A percentile compares a stretch with the other conserved stretches of the same genome.
Conservation (phyloP, 306 rosid species). For the Argentina anserina region DNA sequence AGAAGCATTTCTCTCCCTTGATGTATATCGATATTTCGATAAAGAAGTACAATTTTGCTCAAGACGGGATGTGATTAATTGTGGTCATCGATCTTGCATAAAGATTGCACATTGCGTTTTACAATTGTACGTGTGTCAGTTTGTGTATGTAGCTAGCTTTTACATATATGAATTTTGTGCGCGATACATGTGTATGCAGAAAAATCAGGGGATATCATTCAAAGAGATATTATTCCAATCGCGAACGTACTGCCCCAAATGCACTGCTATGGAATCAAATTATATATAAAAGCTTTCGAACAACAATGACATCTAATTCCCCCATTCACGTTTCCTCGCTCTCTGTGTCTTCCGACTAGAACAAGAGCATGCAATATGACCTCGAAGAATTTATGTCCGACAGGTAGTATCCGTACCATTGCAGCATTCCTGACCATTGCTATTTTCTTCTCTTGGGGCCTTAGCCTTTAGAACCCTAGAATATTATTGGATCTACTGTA, state of each 20-base stretch:
- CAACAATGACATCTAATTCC: conserved; percentile 9
- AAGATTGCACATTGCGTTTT: not conserved
- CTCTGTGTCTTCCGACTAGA: not conserved
- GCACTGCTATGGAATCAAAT: conserved; percentile 16
- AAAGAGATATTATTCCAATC: not conserved
- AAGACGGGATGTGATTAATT: too few species aligned
- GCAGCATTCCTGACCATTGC: not conserved
- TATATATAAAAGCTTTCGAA: not conserved
- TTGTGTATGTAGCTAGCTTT: not conserved
- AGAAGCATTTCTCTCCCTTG: too few species aligned
- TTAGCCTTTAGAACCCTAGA: not conserved
- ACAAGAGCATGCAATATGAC: not conserved
- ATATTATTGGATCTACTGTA: not conserved
- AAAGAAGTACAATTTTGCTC: too few species aligned
- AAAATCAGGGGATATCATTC: not conserved
- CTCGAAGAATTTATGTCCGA: not conserved
- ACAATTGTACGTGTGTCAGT: not conserved
- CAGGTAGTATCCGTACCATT: not conserved
- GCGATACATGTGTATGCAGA: not conserved
- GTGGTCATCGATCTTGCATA: not conserved
- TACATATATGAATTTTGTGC: not conserved
- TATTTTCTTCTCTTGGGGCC: not conserved
- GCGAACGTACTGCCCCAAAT: not conserved
- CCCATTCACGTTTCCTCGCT: conserved; percentile 8
- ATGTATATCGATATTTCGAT: too few species aligned